Evolutionary conservation across 169 alveolate genomes (phyloP).

Genomic region (Plasmodium ovale): DNA sequence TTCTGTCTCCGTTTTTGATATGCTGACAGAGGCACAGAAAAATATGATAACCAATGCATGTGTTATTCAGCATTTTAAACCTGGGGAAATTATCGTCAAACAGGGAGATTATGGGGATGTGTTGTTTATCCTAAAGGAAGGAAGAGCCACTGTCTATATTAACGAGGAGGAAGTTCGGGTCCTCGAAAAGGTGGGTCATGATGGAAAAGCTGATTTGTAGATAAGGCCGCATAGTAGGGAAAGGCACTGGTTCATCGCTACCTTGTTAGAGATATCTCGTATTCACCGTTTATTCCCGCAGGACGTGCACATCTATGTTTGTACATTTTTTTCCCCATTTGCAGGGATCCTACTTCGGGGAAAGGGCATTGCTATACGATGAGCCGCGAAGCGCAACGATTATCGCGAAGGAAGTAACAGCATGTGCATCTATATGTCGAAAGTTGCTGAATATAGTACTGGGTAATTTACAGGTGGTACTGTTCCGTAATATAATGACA

Average conservation of each 20-base stretch:
- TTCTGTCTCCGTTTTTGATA: constrained; percentile 91
- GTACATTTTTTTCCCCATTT: constrained; percentile 35
- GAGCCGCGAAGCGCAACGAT: constrained; percentile 96
- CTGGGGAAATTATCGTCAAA: constrained; percentile 90
- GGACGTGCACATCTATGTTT: no score
- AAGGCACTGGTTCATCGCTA: neutral
- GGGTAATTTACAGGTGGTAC: constrained; percentile 91
- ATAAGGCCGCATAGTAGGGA: neutral
- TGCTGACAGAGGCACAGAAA: constrained; percentile 91
- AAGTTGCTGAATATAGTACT: constrained; percentile 87
- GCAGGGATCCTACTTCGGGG: constrained; percentile 95
- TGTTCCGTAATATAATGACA: constrained; percentile 90
- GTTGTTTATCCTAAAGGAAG: constrained; percentile 92
- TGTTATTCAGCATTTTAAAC: constrained; percentile 87
- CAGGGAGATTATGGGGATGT: constrained; percentile 95
- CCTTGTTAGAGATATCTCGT: neutral
- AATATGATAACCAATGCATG: constrained; percentile 92
- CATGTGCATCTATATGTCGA: constrained; percentile 90
- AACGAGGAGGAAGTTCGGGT: constrained; percentile 86
- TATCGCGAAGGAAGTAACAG: constrained; percentile 87
- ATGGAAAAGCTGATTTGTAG: no score
- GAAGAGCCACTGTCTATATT: constrained; percentile 90
- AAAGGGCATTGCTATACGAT: constrained; percentile 92
- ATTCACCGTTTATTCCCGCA: no score
- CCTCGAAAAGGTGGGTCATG: constrained; percentile 82